Percentiles rank a stretch among this genome's conserved stretches.
These are phyloP conservation scores for Iodosphaeria phyllophila DNA, from an alignment of 2,329 filamentous ascomycete species.

Conservation along the genomic window DNA sequence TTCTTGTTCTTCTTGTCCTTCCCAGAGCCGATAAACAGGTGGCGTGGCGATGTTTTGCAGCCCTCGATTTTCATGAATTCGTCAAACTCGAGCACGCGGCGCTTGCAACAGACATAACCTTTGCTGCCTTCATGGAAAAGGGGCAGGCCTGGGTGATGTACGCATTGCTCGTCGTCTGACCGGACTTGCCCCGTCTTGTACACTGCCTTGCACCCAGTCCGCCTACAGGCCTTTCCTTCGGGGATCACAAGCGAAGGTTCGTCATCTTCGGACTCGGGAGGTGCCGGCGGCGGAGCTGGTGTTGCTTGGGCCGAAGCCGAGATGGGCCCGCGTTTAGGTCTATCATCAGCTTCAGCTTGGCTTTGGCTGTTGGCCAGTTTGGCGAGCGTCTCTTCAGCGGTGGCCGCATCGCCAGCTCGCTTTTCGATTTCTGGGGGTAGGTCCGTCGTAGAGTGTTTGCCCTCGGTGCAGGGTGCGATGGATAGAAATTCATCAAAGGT, in stretches of 20 bases:
- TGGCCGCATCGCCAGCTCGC: slow-evolving; percentile 26
- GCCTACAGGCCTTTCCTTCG: slow-evolving; percentile 56
- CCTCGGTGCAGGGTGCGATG: slow-evolving; percentile 82
- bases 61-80: slow-evolving; percentile 94
- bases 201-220: slow-evolving; percentile 50
- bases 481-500: slow-evolving; percentile 96
- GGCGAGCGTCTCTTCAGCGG: slow-evolving; percentile 18
- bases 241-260: slow-evolving; percentile 58
- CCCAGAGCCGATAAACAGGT: slow-evolving; percentile 70
- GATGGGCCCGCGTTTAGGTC: slow-evolving; percentile 20
- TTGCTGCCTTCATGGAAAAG: slow-evolving; percentile 98
- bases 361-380: slow-evolving; percentile 22
- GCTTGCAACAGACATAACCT: slow-evolving; percentile 93
- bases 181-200: slow-evolving; percentile 43
- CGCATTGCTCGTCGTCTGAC: slow-evolving; percentile 53
- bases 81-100: slow-evolving; percentile 87
- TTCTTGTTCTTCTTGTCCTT: slow-evolving; percentile 30
- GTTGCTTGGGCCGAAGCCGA: slow-evolving; percentile 24
- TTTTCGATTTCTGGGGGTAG: slow-evolving; percentile 41
- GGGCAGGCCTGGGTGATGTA: slow-evolving; percentile 75
- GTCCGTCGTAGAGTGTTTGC: slow-evolving; percentile 82
- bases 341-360: slow-evolving; percentile 20
- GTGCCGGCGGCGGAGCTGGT: slow-evolving; percentile 35
- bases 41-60: slow-evolving; percentile 62
- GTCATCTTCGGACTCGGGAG: slow-evolving; percentile 72